A percentile compares a stretch with the other conserved stretches of the same genome.
Evolutionary conservation across 768 basidiomycete genomes (phyloP).

Genomic region (Strobilomyces dryophilus): DNA sequence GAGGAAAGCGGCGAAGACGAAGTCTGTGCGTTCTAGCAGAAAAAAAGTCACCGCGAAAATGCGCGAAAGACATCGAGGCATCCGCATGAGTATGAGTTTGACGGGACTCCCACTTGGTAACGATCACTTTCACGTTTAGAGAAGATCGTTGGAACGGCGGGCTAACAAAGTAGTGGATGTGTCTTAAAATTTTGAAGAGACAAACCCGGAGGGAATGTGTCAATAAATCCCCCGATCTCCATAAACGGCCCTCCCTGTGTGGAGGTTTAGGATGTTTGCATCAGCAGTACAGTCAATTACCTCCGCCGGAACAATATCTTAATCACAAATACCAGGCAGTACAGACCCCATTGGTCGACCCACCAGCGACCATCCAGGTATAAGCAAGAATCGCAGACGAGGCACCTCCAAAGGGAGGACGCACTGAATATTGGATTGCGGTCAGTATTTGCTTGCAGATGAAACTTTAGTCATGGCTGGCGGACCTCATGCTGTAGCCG

Average conservation of each 20-base stretch:
- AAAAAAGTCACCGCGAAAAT: background rate
- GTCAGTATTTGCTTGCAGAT: too few relatives aligned
- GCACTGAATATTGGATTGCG: too few relatives aligned
- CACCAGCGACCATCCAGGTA: background rate
- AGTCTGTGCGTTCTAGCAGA: background rate
- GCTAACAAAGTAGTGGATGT: conserved; percentile 6
- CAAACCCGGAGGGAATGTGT: too few relatives aligned
- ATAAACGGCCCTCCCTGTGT: background rate
- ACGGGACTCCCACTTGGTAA: conserved; percentile 6
- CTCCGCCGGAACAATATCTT: background rate
- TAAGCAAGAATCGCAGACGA: conserved; percentile 8
- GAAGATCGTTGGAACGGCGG: conserved; percentile 5
- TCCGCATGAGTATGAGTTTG: background rate
- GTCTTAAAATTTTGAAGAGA: too few relatives aligned
- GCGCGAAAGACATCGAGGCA: background rate
- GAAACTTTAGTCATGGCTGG: too few relatives aligned
- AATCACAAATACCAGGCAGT: too few relatives aligned
- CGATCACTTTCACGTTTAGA: conserved; percentile 5
- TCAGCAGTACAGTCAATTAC: conserved; percentile 4
- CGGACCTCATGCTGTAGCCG: background rate
- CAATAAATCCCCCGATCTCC: background rate
- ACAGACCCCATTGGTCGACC: too few relatives aligned
- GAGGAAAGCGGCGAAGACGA: background rate
- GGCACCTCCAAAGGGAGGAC: conserved; percentile 3
- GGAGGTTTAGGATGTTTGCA: conserved; percentile 3